Conservation (phyloP, 176 grass and related monocot genomes). For the Bolboschoenus planiculmis region DNA sequence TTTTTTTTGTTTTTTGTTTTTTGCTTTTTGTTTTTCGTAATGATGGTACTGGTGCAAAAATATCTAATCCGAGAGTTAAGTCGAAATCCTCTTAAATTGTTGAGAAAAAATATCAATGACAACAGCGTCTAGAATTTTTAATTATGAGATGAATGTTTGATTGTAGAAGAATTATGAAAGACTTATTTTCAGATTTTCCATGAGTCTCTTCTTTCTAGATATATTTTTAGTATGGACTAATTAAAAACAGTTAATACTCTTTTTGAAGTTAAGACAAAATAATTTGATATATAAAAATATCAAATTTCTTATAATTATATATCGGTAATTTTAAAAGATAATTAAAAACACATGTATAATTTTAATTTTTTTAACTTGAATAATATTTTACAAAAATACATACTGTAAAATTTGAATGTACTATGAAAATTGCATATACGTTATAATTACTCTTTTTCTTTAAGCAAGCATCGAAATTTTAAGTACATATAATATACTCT, state of each 20-base stretch:
- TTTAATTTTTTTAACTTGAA: no score
- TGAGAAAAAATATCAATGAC: neutral
- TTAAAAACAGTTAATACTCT: neutral
- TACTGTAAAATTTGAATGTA: no score
- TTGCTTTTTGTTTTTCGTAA: neutral
- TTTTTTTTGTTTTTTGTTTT: neutral
- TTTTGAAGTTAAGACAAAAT: neutral
- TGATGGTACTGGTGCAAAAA: neutral
- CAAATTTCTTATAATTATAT: no score
- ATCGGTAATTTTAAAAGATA: no score
- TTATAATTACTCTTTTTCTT: no score
- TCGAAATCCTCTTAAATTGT: neutral
- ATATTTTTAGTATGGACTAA: neutral
- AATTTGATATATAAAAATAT: no score
- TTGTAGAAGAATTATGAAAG: no score
- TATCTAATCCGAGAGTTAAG: neutral
- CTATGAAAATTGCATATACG: no score
- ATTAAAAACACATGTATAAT: no score
- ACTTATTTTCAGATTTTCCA: neutral
- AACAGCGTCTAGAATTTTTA: neutral
- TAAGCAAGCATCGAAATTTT: no score
- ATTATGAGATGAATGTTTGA: neutral
- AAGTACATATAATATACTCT: no score
- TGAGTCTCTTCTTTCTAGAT: neutral
- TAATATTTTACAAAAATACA: no score